Evolutionary conservation across 192 early-diverging fungal species (phyloP), one percentile per base, ranked within the genome.

Genomic region (Coemansia sp.): DNA sequence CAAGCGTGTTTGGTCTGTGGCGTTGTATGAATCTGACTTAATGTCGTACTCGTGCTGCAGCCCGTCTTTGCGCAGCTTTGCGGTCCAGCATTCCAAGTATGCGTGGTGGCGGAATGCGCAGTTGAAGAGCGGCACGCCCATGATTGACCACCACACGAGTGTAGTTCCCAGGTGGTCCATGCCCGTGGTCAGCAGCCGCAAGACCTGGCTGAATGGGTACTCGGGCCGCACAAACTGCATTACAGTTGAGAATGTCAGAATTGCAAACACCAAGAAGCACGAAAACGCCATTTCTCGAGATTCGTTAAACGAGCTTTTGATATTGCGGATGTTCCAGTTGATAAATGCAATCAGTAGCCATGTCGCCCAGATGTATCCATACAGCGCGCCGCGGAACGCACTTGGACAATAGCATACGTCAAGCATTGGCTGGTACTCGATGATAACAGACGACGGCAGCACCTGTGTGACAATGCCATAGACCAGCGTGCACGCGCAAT

Each of bases 281-380:
- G 68, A 54, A 22, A 70, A 52, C 6, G 65, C 45, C 60, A 81
- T 71, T 52, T 74, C 68, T 14, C 65, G 64, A n/a, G 58, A 60
- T 35, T 81, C 78, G 55, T 81, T 81, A 21, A 81, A 81, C 8
- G 71, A 71, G 47, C 68, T 81, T 50, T 81, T 81, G 31, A 81
- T 81, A 16, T 65, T 64, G 30, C 78, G 67, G 31, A 77, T 70
- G 22, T 63, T 49, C 73, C 73, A 77, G 32, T 70, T 70, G 28
- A 77, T 48, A 0, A 57, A 5, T 0, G 64, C 67, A 12, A 81
- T 65, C 19, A 69, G 43, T 6, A 75, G 25, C 68, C 78, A 75
- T 0, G 72, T 73, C 2, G 45, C 52, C 78, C 73, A 77, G 29
- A 81, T 75, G 23, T 61, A 68, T 1, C 27, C 58, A 16, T 68